Conservation (phyloP, 1,284 basidiomycete genomes). For the Ceratobasidium sp. region DNA sequence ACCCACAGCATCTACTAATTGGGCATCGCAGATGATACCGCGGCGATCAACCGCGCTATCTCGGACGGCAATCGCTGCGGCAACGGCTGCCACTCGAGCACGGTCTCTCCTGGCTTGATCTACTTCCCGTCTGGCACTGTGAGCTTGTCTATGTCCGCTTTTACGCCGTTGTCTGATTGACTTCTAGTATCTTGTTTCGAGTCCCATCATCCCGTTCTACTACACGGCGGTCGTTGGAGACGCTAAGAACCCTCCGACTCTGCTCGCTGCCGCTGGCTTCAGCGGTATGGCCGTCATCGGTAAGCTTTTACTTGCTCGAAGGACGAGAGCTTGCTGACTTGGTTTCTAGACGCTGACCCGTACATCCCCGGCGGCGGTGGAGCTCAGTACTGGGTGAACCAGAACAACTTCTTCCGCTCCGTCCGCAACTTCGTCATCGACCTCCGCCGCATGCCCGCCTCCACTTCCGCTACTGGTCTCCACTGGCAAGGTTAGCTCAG, state of each 20-base stretch:
- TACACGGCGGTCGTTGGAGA: slow-evolving; percentile 55
- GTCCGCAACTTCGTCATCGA: slow-evolving; percentile 52
- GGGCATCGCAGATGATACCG: slow-evolving; percentile 52
- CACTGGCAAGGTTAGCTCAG: slow-evolving; percentile 53
- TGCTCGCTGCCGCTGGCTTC: slow-evolving; percentile 54
- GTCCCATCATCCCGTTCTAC: slow-evolving; percentile 55
- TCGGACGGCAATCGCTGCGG: slow-evolving; percentile 53
- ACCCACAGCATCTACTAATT: neutral
- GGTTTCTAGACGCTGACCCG: slow-evolving; percentile 53
- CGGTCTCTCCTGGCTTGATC: slow-evolving; percentile 55
- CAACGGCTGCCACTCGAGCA: slow-evolving; percentile 53
- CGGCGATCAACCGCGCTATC: slow-evolving; percentile 56
- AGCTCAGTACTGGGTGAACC: slow-evolving; percentile 46
- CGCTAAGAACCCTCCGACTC: slow-evolving; percentile 50
- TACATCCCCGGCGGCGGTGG: slow-evolving; percentile 51
- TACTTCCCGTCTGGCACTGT: slow-evolving; percentile 54
- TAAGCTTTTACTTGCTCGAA: slow-evolving; percentile 7
- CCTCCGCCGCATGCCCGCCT: slow-evolving; percentile 62
- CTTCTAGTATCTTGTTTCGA: slow-evolving; percentile 53
- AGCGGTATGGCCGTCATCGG: slow-evolving; percentile 55
- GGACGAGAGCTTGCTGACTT: neutral
- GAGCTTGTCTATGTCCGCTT: neutral
- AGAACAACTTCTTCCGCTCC: slow-evolving; percentile 49
- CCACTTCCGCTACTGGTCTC: slow-evolving; percentile 69
- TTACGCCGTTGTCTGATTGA: slow-evolving; percentile 37